Conservation (phyloP, 495 filamentous ascomycete species). For the Letharia lupina region DNA sequence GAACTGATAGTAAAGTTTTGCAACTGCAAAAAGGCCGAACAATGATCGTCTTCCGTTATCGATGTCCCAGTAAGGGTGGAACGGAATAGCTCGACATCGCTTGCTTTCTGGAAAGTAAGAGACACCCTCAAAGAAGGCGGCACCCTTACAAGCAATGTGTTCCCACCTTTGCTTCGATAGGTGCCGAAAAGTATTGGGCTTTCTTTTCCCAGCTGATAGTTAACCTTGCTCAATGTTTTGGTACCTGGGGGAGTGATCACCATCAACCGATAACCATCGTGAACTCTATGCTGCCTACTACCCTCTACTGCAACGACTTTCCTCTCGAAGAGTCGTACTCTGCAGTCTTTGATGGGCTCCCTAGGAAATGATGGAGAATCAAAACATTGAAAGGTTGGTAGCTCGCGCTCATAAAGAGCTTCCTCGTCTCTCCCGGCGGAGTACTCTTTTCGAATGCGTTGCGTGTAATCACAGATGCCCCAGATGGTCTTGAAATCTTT, state of each 20-base stretch:
- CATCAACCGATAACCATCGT: slow-evolving; percentile 66
- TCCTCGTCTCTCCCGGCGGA: slow-evolving; percentile 56
- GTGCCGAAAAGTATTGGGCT: slow-evolving; percentile 65
- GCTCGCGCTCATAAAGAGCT: slow-evolving; percentile 51
- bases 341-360: slow-evolving; percentile 61
- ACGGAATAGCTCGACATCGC: slow-evolving; percentile 58
- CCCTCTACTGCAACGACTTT: slow-evolving; percentile 52
- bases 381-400: slow-evolving; percentile 67
- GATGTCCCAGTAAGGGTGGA: slow-evolving; percentile 42
- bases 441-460: slow-evolving; percentile 61
- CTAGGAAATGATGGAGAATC: slow-evolving; percentile 65
- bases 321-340: slow-evolving; percentile 63
- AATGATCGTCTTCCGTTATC: slow-evolving; percentile 5
- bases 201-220: slow-evolving; percentile 51
- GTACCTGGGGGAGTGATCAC: slow-evolving; percentile 66
- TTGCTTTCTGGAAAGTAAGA: slow-evolving; percentile 55
- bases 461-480: slow-evolving; percentile 73
- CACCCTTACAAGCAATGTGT: slow-evolving; percentile 21
- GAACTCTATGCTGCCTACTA: slow-evolving; percentile 56
- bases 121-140: slow-evolving; percentile 6
- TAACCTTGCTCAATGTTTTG: slow-evolving; percentile 65
- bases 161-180: slow-evolving; percentile 56
- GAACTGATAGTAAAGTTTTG: not conserved
- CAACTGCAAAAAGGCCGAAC: slow-evolving; percentile 5
- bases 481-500: slow-evolving; percentile 66